Evolutionary conservation across 2,329 filamentous ascomycete species (phyloP), one percentile per base, ranked within the genome.

Genomic region (Alternaria burnsii): DNA sequence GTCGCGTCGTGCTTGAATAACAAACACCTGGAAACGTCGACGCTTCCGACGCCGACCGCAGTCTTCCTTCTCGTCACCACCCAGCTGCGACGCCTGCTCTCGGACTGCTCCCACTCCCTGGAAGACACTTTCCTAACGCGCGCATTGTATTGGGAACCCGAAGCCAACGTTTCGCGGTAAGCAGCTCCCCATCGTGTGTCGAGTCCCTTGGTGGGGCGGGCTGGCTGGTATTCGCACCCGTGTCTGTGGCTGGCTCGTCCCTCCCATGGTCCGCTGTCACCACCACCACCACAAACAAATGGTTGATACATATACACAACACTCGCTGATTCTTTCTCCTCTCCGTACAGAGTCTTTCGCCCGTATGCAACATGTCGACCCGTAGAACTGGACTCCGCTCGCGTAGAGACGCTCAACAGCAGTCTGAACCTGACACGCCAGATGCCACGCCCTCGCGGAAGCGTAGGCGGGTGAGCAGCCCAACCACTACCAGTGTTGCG

Each of bases 361-460:
- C 56, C 59, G 54, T 57, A 71, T 67, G 65, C 65, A 69, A 62
- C 38, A 61, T 63, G 58, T 63, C 60, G 18, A 58, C 59, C 40
- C 60, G 63, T 26, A 52, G 63, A 41, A 58, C 57, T 66, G 59
- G 59, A 51, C 55, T 58, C 20, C 63, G 62, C 62, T 58, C 58
- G 66, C 66, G 59, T 59, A 70, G 61, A 54, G 75, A 77, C 51
- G 64, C 69, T 36, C 75, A 75, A 59, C 72, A 67, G 59, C 71
- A 73, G 61, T 77, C 75, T 52, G 76, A 78, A 59, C 73, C 71
- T 56, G 82, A 83, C 65, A 82, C 81, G 20, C 81, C 81, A 59
- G 82, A 83, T 63, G 76, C 80, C 64, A 84, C 82, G 24, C 82
- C 82, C 50, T 80, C 81, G 51, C 78, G 82, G 55, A 82, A 82